phyloP scores from a whole-genome alignment of 768 basidiomycete species.

The Lepiota subincarnata region DNA sequence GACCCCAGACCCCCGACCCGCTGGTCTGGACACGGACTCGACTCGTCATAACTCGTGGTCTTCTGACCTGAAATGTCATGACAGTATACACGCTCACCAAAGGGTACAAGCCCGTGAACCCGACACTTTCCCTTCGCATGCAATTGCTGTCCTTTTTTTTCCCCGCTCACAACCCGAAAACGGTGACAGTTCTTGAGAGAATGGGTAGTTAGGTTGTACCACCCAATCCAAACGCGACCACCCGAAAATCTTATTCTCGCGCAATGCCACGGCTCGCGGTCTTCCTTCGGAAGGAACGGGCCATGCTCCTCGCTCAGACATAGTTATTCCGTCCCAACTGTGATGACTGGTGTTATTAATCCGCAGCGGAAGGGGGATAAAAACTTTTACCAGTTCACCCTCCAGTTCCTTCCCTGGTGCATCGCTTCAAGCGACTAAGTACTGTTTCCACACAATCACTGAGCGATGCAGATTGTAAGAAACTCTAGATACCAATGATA shows the following conservation, averaged over 20 bases:
- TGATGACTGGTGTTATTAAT: too few relatives aligned
- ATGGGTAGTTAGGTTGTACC: not conserved
- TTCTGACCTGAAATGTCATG: not conserved
- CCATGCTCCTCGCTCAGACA: not conserved
- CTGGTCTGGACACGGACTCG: not conserved
- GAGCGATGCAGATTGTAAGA: too few relatives aligned
- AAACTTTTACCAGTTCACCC: too few relatives aligned
- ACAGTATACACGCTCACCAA: not conserved
- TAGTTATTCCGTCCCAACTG: too few relatives aligned
- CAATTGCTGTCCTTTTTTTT: not conserved
- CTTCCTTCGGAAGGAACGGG: constrained; percentile 1
- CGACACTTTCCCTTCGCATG: not conserved
- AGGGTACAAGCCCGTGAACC: not conserved
- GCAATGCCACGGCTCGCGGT: not conserved
- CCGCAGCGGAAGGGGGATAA: too few relatives aligned
- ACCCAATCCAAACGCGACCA: not conserved
- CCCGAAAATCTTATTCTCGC: not conserved
- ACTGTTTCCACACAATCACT: too few relatives aligned
- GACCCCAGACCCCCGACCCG: not conserved
- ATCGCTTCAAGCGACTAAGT: too few relatives aligned
- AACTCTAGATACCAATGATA: too few relatives aligned
- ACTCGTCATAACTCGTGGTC: not conserved
- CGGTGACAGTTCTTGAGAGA: not conserved
- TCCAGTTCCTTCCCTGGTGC: too few relatives aligned
- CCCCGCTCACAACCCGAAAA: not conserved